Percentiles rank a stretch among this genome's conserved stretches.
Conservation (phyloP, 805 yeast genomes). For the Kluyveromyces lactis region DNA sequence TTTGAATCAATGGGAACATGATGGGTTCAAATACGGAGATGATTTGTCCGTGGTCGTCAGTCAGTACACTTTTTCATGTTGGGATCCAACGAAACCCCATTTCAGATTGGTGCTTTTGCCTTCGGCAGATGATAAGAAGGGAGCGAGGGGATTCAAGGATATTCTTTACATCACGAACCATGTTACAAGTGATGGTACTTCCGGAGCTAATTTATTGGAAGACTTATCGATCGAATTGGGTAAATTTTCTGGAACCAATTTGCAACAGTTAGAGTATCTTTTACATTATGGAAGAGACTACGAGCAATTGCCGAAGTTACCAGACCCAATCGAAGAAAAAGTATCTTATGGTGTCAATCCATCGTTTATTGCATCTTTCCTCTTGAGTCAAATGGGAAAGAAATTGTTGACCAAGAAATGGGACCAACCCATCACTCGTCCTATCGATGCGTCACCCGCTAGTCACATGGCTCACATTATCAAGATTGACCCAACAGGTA, state of each 20-base stretch:
- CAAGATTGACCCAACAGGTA: conserved; percentile 8
- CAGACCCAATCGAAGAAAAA: conserved; percentile 17
- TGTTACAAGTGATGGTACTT: conserved; percentile 19
- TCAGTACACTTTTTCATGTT: conserved; percentile 12
- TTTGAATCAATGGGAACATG: conserved; percentile 8
- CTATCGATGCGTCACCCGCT: conserved; percentile 1
- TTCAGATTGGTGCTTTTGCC: conserved; percentile 21
- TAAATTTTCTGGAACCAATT: neutral
- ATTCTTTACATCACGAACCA: conserved; percentile 20
- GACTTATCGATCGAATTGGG: conserved; percentile 13
- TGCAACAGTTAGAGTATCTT: conserved; percentile 1
- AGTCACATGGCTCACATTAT: conserved; percentile 10
- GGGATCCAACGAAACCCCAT: conserved; percentile 13
- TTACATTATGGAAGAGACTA: conserved; percentile 14
- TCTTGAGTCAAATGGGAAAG: conserved; percentile 10
- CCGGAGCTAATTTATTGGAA: conserved; percentile 16
- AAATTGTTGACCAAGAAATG: conserved; percentile 12
- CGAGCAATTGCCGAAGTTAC: conserved; percentile 9
- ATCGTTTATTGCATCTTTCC: conserved; percentile 9
- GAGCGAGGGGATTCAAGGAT: neutral
- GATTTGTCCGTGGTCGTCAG: conserved; percentile 11
- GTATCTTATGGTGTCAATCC: conserved; percentile 14
- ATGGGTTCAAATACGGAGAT: conserved; percentile 10
- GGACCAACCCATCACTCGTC: conserved; percentile 6
- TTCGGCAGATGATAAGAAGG: conserved; percentile 1